Evolutionary conservation across 176 grass and related monocot species (phyloP), one percentile per base, ranked within the genome.

Genomic region (Zizania latifolia): DNA sequence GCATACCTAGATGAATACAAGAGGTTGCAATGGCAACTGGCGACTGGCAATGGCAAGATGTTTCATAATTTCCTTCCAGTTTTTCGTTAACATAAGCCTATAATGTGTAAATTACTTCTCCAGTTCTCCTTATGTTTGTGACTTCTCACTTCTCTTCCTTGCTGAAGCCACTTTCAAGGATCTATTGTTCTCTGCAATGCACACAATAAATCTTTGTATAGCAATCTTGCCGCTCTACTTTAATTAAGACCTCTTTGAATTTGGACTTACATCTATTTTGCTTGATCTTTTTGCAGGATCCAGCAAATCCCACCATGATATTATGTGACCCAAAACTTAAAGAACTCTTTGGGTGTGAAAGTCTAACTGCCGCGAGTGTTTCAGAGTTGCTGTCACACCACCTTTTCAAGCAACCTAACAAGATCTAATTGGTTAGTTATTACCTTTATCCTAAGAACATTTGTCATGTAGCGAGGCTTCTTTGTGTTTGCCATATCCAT

Each of bases 311-410:
- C 22, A 78, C 72, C 27, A 58, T 92, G 70, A 92, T 96, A 81
- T 57, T 90, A 55, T 96, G 93, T 0, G 93, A 96, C 74, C 71
- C 81, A 0, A 96, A 96, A 70, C 86, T 96, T 75, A 83, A 96
- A 75, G 53, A 89, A 77, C 89, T 96, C 28, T 96, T 96, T 87
- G 93, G 89, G 83, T 85, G 93, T 74, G 93, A 96, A 76, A 92
- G 86, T 73, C 43, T 96, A 82, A 81, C 74, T 83, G 86, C 89
- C 35, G 54, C 74, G 72, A 75, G 38, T 68, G 80, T 96, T 72
- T 87, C 93, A 27, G 86, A 92, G 62, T 84, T 96, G 83, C 74
- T 96, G 34, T 90, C 89, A 60, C 37, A 74, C 27, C 93, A 96
- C 80, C 74, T 86, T 68, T 81, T 78, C 65, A 79, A 84, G 83